Conservation (phyloP, 139 green algal species). For the Chlorella sorokiniana region DNA sequence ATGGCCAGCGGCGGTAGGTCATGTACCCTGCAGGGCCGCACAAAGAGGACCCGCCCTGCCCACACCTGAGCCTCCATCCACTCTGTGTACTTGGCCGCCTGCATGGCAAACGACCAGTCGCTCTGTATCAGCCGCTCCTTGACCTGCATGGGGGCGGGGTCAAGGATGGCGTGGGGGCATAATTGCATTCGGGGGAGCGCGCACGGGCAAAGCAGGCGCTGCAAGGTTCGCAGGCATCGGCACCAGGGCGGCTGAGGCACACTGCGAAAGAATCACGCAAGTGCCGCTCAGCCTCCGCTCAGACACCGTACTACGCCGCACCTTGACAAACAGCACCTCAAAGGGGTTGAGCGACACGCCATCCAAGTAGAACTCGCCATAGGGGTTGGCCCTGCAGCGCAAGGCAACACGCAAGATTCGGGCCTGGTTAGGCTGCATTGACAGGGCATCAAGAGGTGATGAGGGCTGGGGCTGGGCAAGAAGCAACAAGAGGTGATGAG, state of each 20-base stretch:
- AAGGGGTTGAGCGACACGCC: conserved; percentile 64
- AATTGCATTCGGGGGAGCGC: too few relatives aligned
- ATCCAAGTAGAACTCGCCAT: conserved; percentile 51
- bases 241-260: too few relatives aligned
- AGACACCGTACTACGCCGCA: too few relatives aligned
- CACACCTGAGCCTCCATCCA: conserved; percentile 52
- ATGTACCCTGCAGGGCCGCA: too few relatives aligned
- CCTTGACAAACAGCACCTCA: conserved; percentile 80
- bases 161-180: too few relatives aligned
- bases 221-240: not conserved
- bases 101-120: conserved; percentile 40
- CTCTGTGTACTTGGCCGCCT: conserved; percentile 51
- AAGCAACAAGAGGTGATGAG: not conserved
- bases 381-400: conserved; percentile 46
- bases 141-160: conserved; percentile 37
- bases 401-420: not conserved
- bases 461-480: not conserved
- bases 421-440: too few relatives aligned
- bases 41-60: conserved; percentile 1
- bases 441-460: not conserved
- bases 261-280: too few relatives aligned
- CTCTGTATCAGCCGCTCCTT: conserved; percentile 61
- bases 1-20: too few relatives aligned
- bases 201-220: not conserved
- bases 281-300: too few relatives aligned